phyloP scores from a whole-genome alignment of 148 eudicot species.

The Hydrangea macrophylla region DNA sequence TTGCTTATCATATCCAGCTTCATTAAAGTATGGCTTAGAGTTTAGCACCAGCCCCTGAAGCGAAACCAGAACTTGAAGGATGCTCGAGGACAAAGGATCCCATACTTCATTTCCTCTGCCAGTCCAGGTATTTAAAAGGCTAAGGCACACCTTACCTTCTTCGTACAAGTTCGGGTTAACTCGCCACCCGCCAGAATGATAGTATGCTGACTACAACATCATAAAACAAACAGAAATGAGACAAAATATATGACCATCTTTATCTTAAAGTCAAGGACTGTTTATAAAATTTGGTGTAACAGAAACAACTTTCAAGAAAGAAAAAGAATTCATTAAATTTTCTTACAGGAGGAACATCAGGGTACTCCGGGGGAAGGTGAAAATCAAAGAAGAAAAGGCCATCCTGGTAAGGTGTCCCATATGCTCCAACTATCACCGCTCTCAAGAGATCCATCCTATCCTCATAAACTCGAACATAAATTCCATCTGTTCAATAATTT shows the following conservation, averaged over 20 bases:
- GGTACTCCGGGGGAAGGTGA: slow-evolving; percentile 93
- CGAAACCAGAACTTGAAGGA: slow-evolving; percentile 96
- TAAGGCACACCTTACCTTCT: slow-evolving; percentile 98
- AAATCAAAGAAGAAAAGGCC: slow-evolving; percentile 98
- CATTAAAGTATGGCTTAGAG: slow-evolving; percentile 94
- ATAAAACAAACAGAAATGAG: neutral
- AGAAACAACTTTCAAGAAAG: neutral
- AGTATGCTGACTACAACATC: slow-evolving; percentile 73
- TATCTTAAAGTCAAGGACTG: neutral
- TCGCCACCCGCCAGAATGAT: slow-evolving; percentile 99
- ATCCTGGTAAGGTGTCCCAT: slow-evolving; percentile 99
- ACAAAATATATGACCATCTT: neutral
- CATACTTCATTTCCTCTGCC: slow-evolving; percentile 99
- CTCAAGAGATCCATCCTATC: slow-evolving; percentile 96
- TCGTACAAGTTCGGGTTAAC: slow-evolving; percentile 91
- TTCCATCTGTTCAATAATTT: slow-evolving; percentile 51
- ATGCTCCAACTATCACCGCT: slow-evolving; percentile 94
- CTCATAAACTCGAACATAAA: slow-evolving; percentile 92
- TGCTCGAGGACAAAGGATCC: slow-evolving; percentile 95
- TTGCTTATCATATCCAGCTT: slow-evolving; percentile 99
- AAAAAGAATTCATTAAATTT: neutral
- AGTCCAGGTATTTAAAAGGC: slow-evolving; percentile 96
- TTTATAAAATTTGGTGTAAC: neutral
- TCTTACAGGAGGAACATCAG: slow-evolving; percentile 93
- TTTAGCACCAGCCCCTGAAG: slow-evolving; percentile 94